A percentile compares a stretch with the other conserved stretches of the same genome.
phyloP scores from a whole-genome alignment of 257 asterid species.

The Nicotiana benthamiana region DNA sequence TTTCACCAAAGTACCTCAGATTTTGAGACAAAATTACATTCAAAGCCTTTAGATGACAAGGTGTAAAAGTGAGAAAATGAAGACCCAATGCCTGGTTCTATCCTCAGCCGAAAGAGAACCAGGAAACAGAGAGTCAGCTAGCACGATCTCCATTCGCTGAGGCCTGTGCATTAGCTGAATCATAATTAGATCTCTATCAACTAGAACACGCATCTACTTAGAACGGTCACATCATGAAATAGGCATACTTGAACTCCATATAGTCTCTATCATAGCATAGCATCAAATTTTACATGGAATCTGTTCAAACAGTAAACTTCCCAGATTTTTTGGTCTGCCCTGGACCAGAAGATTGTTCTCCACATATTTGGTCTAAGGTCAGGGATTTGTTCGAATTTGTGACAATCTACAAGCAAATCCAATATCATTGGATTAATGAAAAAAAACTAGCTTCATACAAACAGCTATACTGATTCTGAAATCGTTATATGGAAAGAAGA shows the following conservation, averaged over 20 bases:
- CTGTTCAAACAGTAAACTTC: conserved; percentile 57
- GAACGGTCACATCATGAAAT: conserved; percentile 5
- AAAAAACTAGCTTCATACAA: not conserved
- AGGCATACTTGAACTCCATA: conserved; percentile 66
- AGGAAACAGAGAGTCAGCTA: conserved; percentile 68
- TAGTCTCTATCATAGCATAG: conserved; percentile 76
- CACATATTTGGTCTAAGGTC: conserved; percentile 52
- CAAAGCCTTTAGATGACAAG: conserved; percentile 61
- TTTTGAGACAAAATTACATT: conserved; percentile 62
- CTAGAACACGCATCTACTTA: not conserved
- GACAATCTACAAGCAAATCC: conserved; percentile 44
- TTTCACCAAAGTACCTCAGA: conserved; percentile 46
- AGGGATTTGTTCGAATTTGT: conserved; percentile 48
- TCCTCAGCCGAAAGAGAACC: conserved; percentile 60
- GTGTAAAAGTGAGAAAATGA: conserved; percentile 54
- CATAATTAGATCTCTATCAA: not conserved
- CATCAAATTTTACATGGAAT: conserved; percentile 80
- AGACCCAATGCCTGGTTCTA: conserved; percentile 62
- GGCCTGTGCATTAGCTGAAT: conserved; percentile 51
- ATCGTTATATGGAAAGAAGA: not conserved
- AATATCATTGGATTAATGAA: not conserved
- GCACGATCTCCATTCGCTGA: conserved; percentile 61
- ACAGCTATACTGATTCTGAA: not conserved
- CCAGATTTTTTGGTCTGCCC: conserved; percentile 42
- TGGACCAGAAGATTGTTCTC: conserved; percentile 39